phyloP scores from a whole-genome alignment of 2,329 filamentous ascomycete species.

The Fusarium phyllophilum region DNA sequence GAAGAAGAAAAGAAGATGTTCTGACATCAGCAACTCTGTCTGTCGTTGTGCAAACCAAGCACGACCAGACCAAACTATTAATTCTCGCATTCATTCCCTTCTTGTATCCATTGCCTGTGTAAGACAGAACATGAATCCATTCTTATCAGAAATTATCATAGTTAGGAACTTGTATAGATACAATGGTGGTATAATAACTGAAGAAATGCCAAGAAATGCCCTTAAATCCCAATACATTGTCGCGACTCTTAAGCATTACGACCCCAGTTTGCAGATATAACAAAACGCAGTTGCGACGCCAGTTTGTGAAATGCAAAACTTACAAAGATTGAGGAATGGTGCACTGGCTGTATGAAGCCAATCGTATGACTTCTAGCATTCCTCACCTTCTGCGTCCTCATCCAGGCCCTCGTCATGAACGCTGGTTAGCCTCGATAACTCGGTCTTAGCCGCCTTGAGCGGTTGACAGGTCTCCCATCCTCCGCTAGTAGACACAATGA shows the following conservation, averaged over 20 bases:
- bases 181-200: conserved; percentile 19
- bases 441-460: conserved; percentile 37
- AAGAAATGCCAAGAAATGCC: background rate
- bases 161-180: background rate
- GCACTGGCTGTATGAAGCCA: background rate
- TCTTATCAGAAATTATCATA: background rate
- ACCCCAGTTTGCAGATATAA: background rate
- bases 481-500: conserved; percentile 44
- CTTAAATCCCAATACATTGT: background rate
- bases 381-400: conserved; percentile 46
- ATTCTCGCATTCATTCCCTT: background rate
- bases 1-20: background rate
- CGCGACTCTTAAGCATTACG: background rate
- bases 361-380: conserved; percentile 15
- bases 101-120: background rate
- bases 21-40: background rate
- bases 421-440: conserved; percentile 16
- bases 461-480: conserved; percentile 51
- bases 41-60: background rate
- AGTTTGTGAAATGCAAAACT: background rate
- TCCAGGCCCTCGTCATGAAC: conserved; percentile 18
- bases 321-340: background rate
- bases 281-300: background rate
- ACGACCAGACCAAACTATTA: background rate
- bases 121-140: background rate